Evolutionary conservation across 495 filamentous ascomycete genomes (phyloP).

Genomic region (Penicillium cataractarum): DNA sequence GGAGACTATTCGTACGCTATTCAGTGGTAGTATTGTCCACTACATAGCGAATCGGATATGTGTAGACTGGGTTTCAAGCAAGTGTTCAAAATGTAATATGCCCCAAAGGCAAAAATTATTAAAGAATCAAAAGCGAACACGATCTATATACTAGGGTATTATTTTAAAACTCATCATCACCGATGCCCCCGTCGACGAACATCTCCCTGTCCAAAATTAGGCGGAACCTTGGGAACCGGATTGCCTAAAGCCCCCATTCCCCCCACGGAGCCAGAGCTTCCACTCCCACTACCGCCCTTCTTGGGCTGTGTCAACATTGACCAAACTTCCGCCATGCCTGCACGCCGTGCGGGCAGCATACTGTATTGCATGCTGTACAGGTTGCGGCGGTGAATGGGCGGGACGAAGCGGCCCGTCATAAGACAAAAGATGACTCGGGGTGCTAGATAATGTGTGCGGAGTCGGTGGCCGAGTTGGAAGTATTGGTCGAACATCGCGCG

Average conservation of each 20-base stretch:
- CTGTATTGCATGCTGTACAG: constrained; percentile 97
- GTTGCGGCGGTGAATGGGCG: constrained; percentile 90
- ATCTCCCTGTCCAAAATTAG: constrained; percentile 43
- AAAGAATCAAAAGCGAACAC: not conserved
- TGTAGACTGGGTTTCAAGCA: not conserved
- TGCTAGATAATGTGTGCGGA: constrained; percentile 93
- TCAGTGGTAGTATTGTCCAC: no score
- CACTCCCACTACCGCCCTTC: constrained; percentile 35
- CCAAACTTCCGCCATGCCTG: constrained; percentile 86
- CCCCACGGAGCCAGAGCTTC: constrained; percentile 33
- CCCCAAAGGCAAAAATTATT: not conserved
- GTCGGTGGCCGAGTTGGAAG: constrained; percentile 88
- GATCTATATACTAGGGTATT: constrained; percentile 20
- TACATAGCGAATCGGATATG: no score
- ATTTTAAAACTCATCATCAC: constrained; percentile 24
- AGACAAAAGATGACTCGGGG: constrained; percentile 86
- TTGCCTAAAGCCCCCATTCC: constrained; percentile 35
- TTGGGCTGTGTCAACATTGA: constrained; percentile 63
- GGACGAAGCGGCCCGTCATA: constrained; percentile 84
- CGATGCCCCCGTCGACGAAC: constrained; percentile 42
- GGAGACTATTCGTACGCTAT: no score
- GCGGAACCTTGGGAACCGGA: constrained; percentile 40
- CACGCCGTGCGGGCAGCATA: constrained; percentile 86
- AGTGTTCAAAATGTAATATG: not conserved
- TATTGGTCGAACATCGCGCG: constrained; percentile 95